Conservation (phyloP, 192 early-diverging fungal species). For the Obelidium mucronatum region DNA sequence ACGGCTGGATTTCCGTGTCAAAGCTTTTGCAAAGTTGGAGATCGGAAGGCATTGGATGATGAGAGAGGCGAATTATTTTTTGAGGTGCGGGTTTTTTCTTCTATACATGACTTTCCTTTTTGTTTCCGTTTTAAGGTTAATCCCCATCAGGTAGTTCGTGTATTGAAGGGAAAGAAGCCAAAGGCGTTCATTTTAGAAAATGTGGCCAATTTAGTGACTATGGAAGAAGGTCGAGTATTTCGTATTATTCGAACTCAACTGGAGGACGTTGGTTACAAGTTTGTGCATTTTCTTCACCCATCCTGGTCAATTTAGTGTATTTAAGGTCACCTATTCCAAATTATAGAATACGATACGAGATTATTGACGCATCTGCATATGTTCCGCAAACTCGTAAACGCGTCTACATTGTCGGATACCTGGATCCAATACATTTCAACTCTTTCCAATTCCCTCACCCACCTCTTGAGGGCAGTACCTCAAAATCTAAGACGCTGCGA, state of each 20-base stretch:
- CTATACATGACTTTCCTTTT: not conserved
- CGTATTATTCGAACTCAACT: not conserved
- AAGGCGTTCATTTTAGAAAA: conserved; percentile 23
- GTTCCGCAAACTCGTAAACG: conserved; percentile 25
- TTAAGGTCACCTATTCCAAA: not conserved
- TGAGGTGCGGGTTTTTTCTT: conserved; percentile 7
- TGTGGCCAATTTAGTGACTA: conserved; percentile 19
- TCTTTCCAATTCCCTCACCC: not conserved
- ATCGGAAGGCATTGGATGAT: conserved; percentile 11
- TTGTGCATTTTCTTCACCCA: not conserved
- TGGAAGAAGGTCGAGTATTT: conserved; percentile 22
- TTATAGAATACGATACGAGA: conserved; percentile 6
- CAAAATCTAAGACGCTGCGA: not conserved
- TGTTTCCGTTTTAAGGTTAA: not conserved
- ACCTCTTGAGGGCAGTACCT: too few relatives aligned
- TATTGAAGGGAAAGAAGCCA: conserved; percentile 25
- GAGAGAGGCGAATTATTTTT: conserved; percentile 22
- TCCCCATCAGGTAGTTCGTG: conserved; percentile 4
- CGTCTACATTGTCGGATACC: conserved; percentile 24
- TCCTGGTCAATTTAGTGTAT: not conserved
- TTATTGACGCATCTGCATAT: conserved; percentile 14
- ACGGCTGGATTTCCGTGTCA: conserved; percentile 30
- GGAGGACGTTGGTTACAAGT: conserved; percentile 1
- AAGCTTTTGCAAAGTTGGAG: conserved; percentile 18
- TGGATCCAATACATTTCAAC: not conserved